A percentile compares a stretch with the other conserved stretches of the same genome.
phyloP scores from a whole-genome alignment of 768 basidiomycete species.

The Suillus decipiens region DNA sequence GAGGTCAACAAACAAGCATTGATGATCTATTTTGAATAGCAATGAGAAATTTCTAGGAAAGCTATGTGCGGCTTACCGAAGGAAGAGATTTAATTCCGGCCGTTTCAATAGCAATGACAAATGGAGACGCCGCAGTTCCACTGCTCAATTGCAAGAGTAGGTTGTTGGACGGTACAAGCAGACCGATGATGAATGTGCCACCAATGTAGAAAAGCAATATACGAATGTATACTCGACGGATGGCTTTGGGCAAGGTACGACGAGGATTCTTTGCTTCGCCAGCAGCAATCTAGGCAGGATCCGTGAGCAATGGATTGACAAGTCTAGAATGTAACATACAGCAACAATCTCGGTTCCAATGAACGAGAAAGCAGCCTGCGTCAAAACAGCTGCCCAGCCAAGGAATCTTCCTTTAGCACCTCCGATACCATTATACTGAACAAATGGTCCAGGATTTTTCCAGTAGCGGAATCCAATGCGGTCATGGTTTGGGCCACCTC shows the following conservation, averaged over 20 bases:
- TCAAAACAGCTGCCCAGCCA: slow-evolving; percentile 69
- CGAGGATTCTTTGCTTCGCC: slow-evolving; percentile 92
- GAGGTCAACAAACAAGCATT: slow-evolving; percentile 85
- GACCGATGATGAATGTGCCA: slow-evolving; percentile 74
- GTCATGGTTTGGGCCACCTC: slow-evolving; percentile 84
- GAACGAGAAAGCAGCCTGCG: slow-evolving; percentile 90
- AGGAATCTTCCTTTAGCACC: slow-evolving; percentile 80
- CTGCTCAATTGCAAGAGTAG: slow-evolving; percentile 47
- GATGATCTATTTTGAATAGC: slow-evolving; percentile 51
- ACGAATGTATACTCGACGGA: slow-evolving; percentile 67
- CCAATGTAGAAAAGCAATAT: slow-evolving; percentile 81
- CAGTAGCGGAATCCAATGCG: slow-evolving; percentile 66
- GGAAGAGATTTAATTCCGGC: slow-evolving; percentile 89
- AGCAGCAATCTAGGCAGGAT: slow-evolving; percentile 67
- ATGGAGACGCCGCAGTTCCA: slow-evolving; percentile 76
- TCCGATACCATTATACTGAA: slow-evolving; percentile 60
- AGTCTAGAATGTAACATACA: slow-evolving; percentile 41
- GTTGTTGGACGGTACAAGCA: slow-evolving; percentile 78
- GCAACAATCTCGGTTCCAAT: slow-evolving; percentile 96
- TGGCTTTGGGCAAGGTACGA: slow-evolving; percentile 56
- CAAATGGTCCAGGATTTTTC: slow-evolving; percentile 89
- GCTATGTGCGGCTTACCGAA: slow-evolving; percentile 48
- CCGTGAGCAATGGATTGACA: neutral
- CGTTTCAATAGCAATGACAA: slow-evolving; percentile 84
- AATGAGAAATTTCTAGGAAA: slow-evolving; percentile 10